Percentiles rank a stretch among this genome's conserved stretches.
Conservation (phyloP, 2,329 filamentous ascomycete species). For the Gnomoniopsis smithogilvyi region DNA sequence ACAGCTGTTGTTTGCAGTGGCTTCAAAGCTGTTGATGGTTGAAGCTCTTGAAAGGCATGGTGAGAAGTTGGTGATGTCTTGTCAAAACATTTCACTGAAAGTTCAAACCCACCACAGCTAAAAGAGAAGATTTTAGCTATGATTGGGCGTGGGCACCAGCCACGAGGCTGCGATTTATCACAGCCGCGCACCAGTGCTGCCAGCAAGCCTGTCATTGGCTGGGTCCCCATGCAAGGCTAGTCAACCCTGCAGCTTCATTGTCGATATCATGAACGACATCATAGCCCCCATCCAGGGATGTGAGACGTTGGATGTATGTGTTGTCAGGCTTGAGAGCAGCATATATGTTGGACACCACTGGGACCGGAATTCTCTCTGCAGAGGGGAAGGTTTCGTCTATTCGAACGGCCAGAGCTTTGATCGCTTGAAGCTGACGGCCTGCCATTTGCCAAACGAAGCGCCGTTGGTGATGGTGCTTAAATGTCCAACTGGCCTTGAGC, state of each 20-base stretch:
- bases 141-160: background rate
- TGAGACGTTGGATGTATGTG: slow-evolving; percentile 22
- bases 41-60: too few species aligned
- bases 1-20: too few species aligned
- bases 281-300: slow-evolving; percentile 16
- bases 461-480: slow-evolving; percentile 33
- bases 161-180: background rate
- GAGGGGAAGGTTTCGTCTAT: background rate
- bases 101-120: too few species aligned
- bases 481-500: slow-evolving; percentile 48
- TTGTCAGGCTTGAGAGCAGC: slow-evolving; percentile 34
- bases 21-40: too few species aligned
- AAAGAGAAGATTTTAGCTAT: too few species aligned
- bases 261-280: background rate
- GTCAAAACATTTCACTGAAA: too few species aligned
- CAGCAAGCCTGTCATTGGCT: background rate
- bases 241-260: background rate
- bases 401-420: slow-evolving; percentile 38
- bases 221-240: background rate
- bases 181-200: background rate
- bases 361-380: slow-evolving; percentile 20
- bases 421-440: slow-evolving; percentile 43
- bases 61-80: too few species aligned
- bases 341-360: slow-evolving; percentile 36
- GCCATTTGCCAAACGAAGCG: slow-evolving; percentile 47